Evolutionary conservation across 192 early-diverging fungal species (phyloP).

Genomic region (Rhizophagus prolifer): DNA sequence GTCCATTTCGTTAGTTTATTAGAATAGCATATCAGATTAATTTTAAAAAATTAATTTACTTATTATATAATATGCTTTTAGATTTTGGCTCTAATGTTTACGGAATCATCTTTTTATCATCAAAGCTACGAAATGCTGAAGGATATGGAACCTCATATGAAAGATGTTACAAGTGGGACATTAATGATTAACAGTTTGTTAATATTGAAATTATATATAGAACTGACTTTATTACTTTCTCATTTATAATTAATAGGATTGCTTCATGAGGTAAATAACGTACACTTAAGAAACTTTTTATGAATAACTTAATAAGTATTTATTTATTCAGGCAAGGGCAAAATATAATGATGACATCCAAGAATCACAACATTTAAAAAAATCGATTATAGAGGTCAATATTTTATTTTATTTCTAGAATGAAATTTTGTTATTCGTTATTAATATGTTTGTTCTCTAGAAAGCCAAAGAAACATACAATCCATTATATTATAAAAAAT

Average conservation of each 20-base stretch:
- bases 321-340: constrained; percentile 4
- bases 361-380: constrained; percentile 19
- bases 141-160: constrained; percentile 81
- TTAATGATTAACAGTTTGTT: background rate
- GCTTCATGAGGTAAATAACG: constrained; percentile 43
- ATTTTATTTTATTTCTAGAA: background rate
- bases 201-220: background rate
- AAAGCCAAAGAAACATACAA: constrained; percentile 26
- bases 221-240: background rate
- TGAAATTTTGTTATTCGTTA: background rate
- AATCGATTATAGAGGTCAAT: constrained; percentile 19
- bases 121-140: constrained; percentile 78
- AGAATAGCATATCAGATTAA: background rate
- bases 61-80: constrained; percentile 26
- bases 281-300: no score
- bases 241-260: constrained; percentile 29
- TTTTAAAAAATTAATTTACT: background rate
- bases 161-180: constrained; percentile 59
- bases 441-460: constrained; percentile 6
- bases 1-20: constrained; percentile 3
- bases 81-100: constrained; percentile 79
- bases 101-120: constrained; percentile 80
- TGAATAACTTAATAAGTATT: background rate
- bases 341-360: constrained; percentile 22
- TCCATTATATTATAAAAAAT: constrained; percentile 18